phyloP scores from a whole-genome alignment of 139 green algal species.

The Trebouxia sp. region DNA sequence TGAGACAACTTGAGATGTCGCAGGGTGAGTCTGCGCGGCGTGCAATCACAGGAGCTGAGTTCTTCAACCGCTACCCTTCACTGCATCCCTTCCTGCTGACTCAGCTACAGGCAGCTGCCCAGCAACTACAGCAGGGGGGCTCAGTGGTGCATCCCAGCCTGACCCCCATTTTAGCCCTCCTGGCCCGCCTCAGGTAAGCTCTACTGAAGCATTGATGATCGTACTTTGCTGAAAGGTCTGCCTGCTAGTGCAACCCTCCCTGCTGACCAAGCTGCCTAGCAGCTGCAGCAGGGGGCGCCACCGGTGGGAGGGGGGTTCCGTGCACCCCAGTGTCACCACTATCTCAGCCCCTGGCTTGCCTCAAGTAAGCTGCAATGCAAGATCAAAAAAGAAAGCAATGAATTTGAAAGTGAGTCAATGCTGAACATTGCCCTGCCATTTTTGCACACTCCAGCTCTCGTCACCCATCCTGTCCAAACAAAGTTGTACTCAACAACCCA shows the following conservation, averaged over 20 bases:
- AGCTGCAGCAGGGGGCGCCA: neutral
- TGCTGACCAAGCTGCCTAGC: neutral
- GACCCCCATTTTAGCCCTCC: slow-evolving; percentile 79
- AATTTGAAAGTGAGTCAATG: too few species aligned
- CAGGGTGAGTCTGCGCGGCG: slow-evolving; percentile 42
- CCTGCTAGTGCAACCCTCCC: neutral
- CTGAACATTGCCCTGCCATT: too few species aligned
- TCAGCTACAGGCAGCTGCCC: slow-evolving; percentile 53
- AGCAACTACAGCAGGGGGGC: slow-evolving; percentile 9
- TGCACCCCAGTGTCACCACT: too few species aligned
- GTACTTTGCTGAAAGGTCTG: neutral
- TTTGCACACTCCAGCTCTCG: neutral
- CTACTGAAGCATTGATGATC: too few species aligned
- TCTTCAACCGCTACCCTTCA: slow-evolving; percentile 80
- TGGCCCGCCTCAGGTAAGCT: slow-evolving; percentile 68
- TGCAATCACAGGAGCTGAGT: slow-evolving; percentile 69
- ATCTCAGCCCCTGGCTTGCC: too few species aligned
- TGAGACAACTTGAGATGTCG: neutral
- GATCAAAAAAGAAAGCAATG: too few species aligned
- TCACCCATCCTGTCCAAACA: neutral
- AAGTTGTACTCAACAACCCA: neutral
- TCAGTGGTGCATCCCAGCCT: slow-evolving; percentile 71
- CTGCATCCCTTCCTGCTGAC: slow-evolving; percentile 82
- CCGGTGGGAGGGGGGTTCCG: too few species aligned
- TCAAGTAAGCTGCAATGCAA: too few species aligned